These are phyloP conservation scores for Suillus weaverae DNA, from an alignment of 768 basidiomycete genomes.

Conservation along the genomic window DNA sequence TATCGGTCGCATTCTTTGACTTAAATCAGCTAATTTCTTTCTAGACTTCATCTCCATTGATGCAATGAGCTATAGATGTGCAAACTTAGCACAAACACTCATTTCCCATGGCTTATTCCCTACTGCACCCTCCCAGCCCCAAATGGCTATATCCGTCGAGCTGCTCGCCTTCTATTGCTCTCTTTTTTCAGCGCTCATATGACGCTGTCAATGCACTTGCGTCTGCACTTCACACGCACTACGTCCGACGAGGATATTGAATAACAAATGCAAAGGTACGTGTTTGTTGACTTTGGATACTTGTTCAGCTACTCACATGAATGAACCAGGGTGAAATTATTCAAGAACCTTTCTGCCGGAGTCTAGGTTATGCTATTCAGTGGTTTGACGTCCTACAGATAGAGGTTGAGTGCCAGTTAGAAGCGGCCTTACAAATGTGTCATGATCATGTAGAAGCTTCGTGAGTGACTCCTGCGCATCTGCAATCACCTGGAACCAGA, in stretches of 20 bases:
- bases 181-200: slow-evolving; percentile 25
- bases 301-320: background rate
- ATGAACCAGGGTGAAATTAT: slow-evolving; percentile 6
- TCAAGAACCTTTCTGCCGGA: slow-evolving; percentile 32
- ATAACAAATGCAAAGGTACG: slow-evolving; percentile 5
- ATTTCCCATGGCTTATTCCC: slow-evolving; percentile 34
- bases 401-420: slow-evolving; percentile 14
- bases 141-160: slow-evolving; percentile 25
- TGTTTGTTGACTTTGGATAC: background rate
- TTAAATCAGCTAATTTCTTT: background rate
- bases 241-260: background rate
- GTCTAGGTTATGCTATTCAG: slow-evolving; percentile 27
- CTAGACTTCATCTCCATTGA: slow-evolving; percentile 20
- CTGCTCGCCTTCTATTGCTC: slow-evolving; percentile 36
- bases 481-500: too few relatives aligned
- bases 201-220: slow-evolving; percentile 13
- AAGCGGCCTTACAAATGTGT: slow-evolving; percentile 11
- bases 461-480: too few relatives aligned
- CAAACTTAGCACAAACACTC: slow-evolving; percentile 20
- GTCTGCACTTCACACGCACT: slow-evolving; percentile 1
- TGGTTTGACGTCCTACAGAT: slow-evolving; percentile 27
- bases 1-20: background rate
- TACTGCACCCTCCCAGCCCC: slow-evolving; percentile 21
- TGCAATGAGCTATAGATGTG: slow-evolving; percentile 23
- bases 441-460: background rate